Conservation (phyloP, 2,329 filamentous ascomycete genomes). For the Aspergillus cejpii region DNA sequence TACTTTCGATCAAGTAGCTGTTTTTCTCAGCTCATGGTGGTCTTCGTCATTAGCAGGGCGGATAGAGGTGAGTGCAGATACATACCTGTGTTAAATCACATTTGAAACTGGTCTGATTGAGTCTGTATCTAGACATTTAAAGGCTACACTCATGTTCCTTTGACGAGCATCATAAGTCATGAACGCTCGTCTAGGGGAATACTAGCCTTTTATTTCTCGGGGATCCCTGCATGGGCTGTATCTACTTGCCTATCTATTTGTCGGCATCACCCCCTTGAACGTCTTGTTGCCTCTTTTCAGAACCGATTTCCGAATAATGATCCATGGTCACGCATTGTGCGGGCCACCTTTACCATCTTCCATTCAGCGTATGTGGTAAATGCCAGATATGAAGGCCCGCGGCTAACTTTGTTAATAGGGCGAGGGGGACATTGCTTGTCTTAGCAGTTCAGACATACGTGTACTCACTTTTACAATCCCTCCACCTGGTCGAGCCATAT, state of each 20-base stretch:
- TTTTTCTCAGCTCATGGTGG: conserved; percentile 41
- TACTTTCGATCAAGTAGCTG: conserved; percentile 37
- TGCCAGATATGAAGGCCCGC: not conserved
- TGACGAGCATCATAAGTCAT: conserved; percentile 33
- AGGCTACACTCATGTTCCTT: conserved; percentile 32
- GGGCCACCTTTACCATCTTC: conserved; percentile 23
- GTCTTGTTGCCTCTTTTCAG: conserved; percentile 26
- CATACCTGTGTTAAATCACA: not conserved
- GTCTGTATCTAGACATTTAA: conserved; percentile 31
- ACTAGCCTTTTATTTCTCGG: conserved; percentile 36
- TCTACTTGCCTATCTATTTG: conserved; percentile 35
- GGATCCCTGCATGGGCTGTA: conserved; percentile 37
- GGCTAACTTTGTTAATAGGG: conserved; percentile 24
- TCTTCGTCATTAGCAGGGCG: conserved; percentile 33
- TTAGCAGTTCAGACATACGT: conserved; percentile 39
- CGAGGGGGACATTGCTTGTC: conserved; percentile 31
- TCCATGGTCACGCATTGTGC: conserved; percentile 20
- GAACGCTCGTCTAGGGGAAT: conserved; percentile 33
- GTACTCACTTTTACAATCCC: conserved; percentile 39
- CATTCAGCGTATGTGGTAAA: conserved; percentile 26
- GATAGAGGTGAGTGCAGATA: conserved; percentile 30
- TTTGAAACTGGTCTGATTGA: conserved; percentile 4
- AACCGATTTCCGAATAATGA: conserved; percentile 24
- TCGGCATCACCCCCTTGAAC: conserved; percentile 35
- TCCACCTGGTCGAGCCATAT: conserved; percentile 35